Base-by-base conservation (phyloP, 371 early-diverging fungal species). In the Phascolomyces articulosus region DNA sequence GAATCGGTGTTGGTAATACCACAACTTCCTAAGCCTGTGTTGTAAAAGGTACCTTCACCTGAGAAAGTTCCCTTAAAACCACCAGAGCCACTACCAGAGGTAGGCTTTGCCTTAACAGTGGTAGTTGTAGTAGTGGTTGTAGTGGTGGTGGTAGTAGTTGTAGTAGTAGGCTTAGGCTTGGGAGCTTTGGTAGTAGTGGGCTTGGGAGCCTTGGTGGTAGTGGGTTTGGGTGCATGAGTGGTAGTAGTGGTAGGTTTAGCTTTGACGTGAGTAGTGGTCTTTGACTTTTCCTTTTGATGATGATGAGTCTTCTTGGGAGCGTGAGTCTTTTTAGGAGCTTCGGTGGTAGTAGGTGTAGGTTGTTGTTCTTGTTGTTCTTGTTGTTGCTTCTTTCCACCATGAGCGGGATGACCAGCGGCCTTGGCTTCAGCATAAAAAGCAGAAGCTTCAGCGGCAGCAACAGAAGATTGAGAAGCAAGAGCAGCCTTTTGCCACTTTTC, bases 21-120 rank as follows among this genome's bases (percentile, higher is more conserved):
- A 56, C 79, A 79, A 2, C 74, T 72, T 4, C 79, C 76, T 13
- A 79, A 55, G 13, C 76, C 76, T 24, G 68, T 20, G 40, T 55
- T 60, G 31, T 68, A 79, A 20, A 34, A 79, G 10, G 79, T 76
- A 27, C 74, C 79, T n/a, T 79, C 79, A 29, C 79, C 79, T 28
- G 62, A 62, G 64, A 58, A 70, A 16, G 31, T 28, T n/a, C n/a
- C 56, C 1, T n/a, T 15, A 21, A 58, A 28, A 23, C 58, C 21
- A 40, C 62, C 62, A 38, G 40, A 34, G 60, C 48, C 31, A 8
- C 53, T 16, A 34, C 41, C 40, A 15, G 16, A 4, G 18, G 60
- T 55, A 8, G 38, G 23, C 49, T 66, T 47, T 15, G 60, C 40
- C 38, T 62, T 58, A 7, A 31, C 24, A 8, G 66, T 40, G 8